A percentile compares a stretch with the other conserved stretches of the same genome.
phyloP scores from a whole-genome alignment of 768 basidiomycete species.

The Auricularia cornea region DNA sequence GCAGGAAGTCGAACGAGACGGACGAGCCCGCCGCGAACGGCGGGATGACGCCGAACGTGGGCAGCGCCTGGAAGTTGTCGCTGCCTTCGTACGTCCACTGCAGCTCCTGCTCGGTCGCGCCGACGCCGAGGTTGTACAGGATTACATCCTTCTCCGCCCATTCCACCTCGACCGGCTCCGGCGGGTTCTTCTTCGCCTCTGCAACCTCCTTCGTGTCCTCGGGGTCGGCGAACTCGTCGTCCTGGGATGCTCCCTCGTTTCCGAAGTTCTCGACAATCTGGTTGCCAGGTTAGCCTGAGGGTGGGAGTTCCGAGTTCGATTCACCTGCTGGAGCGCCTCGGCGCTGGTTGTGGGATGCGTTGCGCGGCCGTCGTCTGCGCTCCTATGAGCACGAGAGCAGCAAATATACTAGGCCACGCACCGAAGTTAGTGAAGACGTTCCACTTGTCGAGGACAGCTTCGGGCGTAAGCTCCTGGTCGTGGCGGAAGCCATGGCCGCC shows the following conservation, averaged over 20 bases:
- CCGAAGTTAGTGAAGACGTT: slow-evolving; percentile 75
- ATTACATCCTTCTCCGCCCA: slow-evolving; percentile 90
- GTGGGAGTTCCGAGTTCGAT: slow-evolving; percentile 34
- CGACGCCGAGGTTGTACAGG: slow-evolving; percentile 90
- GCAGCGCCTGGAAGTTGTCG: slow-evolving; percentile 77
- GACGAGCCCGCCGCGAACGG: slow-evolving; percentile 69
- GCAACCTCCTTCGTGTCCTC: slow-evolving; percentile 79
- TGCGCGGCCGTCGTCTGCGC: slow-evolving; percentile 65
- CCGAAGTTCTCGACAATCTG: slow-evolving; percentile 50
- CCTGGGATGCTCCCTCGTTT: slow-evolving; percentile 29
- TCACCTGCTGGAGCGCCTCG: slow-evolving; percentile 61
- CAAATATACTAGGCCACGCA: slow-evolving; percentile 25
- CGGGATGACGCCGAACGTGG: slow-evolving; percentile 93
- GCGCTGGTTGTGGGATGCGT: slow-evolving; percentile 68
- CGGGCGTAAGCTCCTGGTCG: slow-evolving; percentile 64
- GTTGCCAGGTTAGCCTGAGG: slow-evolving; percentile 12
- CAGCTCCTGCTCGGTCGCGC: slow-evolving; percentile 87
- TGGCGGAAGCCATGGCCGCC: slow-evolving; percentile 85
- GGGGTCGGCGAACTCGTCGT: slow-evolving; percentile 39
- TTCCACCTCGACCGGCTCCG: slow-evolving; percentile 50
- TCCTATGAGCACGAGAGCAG: background rate
- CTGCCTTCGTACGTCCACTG: slow-evolving; percentile 88
- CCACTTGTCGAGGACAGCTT: slow-evolving; percentile 78
- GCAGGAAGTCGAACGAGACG: slow-evolving; percentile 75
- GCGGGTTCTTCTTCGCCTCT: slow-evolving; percentile 60